Base-by-base conservation (phyloP, 805 yeast species). In the Kuraishia piskuri region DNA sequence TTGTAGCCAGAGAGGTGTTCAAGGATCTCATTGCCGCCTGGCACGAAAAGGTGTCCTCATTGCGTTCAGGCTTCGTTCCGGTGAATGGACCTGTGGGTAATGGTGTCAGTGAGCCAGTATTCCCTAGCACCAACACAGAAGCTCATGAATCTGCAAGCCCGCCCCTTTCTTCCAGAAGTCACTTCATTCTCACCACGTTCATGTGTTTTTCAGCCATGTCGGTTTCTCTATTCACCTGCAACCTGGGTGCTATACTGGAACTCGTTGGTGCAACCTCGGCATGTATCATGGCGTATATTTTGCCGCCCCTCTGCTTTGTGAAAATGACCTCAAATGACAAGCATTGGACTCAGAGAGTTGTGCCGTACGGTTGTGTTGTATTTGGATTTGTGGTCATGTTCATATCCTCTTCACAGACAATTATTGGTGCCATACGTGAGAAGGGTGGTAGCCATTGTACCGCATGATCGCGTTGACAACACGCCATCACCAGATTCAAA, bases 191-290 rank as follows among this genome's bases (percentile, higher is more conserved):
- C 45, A 92, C 97, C 0, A 78, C 90, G 0, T 60, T 76, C 0
- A 68, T 89, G 49, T 87, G 88, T 0, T 69, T 84, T 25, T 55
- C 79, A 0, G 86, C 96, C 0, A 86, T 90, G 91, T 62, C 79
- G 0, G 83, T 90, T 1, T 77, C 97, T 0, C 70, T 92, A 31
- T 68, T 83, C 54, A 89, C 97, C 0, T 91, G 97, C 63, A 89
- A 90, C 58, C 73, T 91, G 53, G 98, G 98, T 1, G 87, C 94
- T 12, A 84, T 92, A 25, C 73, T 91, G 46, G 97, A 92, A 63
- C 74, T 91, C 2, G 90, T 90, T 31, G 98, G 98, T 1, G 91
- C 97, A 0, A 86, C 96, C 0, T 86, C 96, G 0, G 97, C 97
- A 0, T 89, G 96, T 20, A 73, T 88, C 44, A 84, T 92, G 86